phyloP scores from a whole-genome alignment of 495 filamentous ascomycete genomes.

The Saxophila tyrrhenica region DNA sequence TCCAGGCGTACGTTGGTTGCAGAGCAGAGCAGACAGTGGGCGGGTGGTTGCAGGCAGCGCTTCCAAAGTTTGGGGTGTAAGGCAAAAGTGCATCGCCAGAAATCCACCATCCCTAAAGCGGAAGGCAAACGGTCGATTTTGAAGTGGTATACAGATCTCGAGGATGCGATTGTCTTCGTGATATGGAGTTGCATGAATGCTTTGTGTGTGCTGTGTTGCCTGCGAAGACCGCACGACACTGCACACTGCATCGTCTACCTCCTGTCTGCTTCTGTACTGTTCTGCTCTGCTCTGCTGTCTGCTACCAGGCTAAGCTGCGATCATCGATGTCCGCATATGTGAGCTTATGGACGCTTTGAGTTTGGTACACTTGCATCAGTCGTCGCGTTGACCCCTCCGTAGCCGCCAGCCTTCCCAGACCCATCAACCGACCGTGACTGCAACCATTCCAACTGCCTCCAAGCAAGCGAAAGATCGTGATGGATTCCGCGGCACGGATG shows the following conservation, averaged over 20 bases:
- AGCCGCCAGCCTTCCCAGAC: not conserved
- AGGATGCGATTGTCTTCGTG: not conserved
- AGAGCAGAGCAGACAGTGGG: not conserved
- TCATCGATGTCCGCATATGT: slow-evolving; percentile 10
- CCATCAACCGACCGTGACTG: not conserved
- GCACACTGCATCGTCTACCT: slow-evolving; percentile 12
- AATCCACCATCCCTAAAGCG: not conserved
- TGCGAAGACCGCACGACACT: not conserved
- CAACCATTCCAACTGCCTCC: not conserved
- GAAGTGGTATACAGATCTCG: not conserved
- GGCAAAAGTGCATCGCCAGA: not conserved
- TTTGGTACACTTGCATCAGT: not conserved
- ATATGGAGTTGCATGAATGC: not conserved
- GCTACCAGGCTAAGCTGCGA: slow-evolving; percentile 15
- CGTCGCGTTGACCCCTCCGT: not conserved
- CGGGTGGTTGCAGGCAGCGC: not conserved
- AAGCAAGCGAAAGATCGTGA: not conserved
- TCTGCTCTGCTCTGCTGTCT: slow-evolving; percentile 18
- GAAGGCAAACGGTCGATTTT: not conserved
- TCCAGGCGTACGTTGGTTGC: not conserved
- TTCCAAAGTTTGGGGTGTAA: not conserved
- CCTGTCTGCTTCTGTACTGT: slow-evolving; percentile 15
- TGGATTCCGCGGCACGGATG: not conserved
- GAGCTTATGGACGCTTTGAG: not conserved
- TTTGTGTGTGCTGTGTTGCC: not conserved